Percentiles rank a stretch among this genome's conserved stretches.
phyloP scores from a whole-genome alignment of 805 yeast species.

The Wickerhamomyces mucosus region DNA sequence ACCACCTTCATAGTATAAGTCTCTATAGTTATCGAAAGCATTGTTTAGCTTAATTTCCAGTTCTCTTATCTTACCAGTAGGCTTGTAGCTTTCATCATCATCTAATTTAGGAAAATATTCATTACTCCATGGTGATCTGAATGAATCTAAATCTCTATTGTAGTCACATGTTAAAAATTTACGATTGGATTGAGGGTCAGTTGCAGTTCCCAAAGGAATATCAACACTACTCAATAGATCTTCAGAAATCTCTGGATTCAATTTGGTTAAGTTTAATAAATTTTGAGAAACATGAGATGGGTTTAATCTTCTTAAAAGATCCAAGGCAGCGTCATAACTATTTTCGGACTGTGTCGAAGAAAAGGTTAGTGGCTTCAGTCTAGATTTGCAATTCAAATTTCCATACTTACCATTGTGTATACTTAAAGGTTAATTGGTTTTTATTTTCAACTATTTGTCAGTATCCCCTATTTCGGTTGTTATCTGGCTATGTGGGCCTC shows the following conservation, averaged over 20 bases:
- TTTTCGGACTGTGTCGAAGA: slow-evolving; percentile 22
- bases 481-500: too few species aligned
- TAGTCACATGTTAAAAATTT: slow-evolving; percentile 83
- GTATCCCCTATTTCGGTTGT: too few species aligned
- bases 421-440: too few species aligned
- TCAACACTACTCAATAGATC: slow-evolving; percentile 84
- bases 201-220: slow-evolving; percentile 53
- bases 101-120: slow-evolving; percentile 50
- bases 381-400: neutral
- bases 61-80: slow-evolving; percentile 55
- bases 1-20: slow-evolving; percentile 93
- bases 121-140: slow-evolving; percentile 87
- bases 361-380: neutral
- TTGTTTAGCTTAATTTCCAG: slow-evolving; percentile 79
- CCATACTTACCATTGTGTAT: neutral
- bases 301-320: slow-evolving; percentile 64
- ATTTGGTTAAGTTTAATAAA: slow-evolving; percentile 32
- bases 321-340: slow-evolving; percentile 68
- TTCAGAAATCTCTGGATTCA: slow-evolving; percentile 62
- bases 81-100: slow-evolving; percentile 60
- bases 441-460: too few species aligned
- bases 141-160: slow-evolving; percentile 89
- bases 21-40: slow-evolving; percentile 87
- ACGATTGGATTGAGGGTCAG: slow-evolving; percentile 35
- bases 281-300: slow-evolving; percentile 48